These are phyloP conservation scores for Pelargonium myrrhifolium DNA, from an alignment of 441 rosid genomes.

Conservation along the genomic window DNA sequence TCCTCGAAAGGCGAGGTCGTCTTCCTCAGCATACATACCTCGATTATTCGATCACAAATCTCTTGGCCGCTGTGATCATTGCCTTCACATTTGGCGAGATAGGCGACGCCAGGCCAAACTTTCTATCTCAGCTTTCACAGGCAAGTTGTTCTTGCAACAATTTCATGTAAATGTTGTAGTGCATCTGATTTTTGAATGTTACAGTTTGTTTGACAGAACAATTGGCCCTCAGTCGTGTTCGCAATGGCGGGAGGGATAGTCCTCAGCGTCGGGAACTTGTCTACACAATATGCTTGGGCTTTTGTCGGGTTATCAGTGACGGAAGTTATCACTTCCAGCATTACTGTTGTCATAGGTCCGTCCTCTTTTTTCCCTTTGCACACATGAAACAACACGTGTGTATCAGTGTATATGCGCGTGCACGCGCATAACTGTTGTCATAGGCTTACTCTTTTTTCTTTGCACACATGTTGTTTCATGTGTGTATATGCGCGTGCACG, in stretches of 20 bases:
- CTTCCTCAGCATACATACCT: constrained; percentile 91
- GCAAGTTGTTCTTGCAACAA: constrained; percentile 21
- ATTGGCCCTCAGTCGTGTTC: constrained; percentile 70
- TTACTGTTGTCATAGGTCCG: constrained; percentile 62
- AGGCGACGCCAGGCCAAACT: constrained; percentile 53
- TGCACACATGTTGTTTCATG: not conserved
- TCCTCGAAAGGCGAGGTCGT: constrained; percentile 65
- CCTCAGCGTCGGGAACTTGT: constrained; percentile 65
- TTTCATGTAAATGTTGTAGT: not conserved
- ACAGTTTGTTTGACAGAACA: constrained; percentile 42
- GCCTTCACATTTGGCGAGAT: constrained; percentile 71
- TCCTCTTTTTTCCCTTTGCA: not conserved
- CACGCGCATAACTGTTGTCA: too few relatives aligned
- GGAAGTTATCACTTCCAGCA: constrained; percentile 63
- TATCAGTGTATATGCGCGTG: too few relatives aligned
- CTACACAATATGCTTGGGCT: constrained; percentile 78
- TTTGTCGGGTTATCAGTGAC: constrained; percentile 75
- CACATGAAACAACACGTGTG: too few relatives aligned
- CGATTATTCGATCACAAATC: constrained; percentile 65
- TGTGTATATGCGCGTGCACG: not conserved
- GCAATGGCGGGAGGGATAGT: constrained; percentile 74
- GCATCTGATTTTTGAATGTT: constrained; percentile 10
- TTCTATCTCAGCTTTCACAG: constrained; percentile 55
- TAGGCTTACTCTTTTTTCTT: too few relatives aligned
- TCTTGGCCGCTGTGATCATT: constrained; percentile 65